Base-by-base conservation (phyloP, 2,329 filamentous ascomycete genomes). In the Fusarium veterinarium region DNA sequence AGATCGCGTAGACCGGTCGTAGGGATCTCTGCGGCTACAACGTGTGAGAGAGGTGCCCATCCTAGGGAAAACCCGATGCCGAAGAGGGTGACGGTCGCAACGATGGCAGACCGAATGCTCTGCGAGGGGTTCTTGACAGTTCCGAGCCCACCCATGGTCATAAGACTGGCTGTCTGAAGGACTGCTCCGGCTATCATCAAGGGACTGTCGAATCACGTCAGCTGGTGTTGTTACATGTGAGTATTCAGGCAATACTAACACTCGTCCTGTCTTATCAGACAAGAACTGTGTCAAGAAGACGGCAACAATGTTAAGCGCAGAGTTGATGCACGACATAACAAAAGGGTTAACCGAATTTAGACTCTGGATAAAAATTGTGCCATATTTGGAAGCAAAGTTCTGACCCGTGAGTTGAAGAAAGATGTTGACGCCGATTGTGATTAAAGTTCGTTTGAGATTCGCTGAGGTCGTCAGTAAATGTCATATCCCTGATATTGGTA, bases 111-210 rank as follows among this genome's bases (percentile, higher is more conserved):
- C 23, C 77, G 79, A 42, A 73, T 61, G 42, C 44, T 28, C 14
- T 68, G 56, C 1, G 69, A 72, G 3, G 75, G 61, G 13, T 71
- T 59, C 14, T 48, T 45, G 2, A 69, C 40, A 19, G 78, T 78
- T 19, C 81, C 82, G 14, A 83, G 72, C 4, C 77, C 81, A 30
- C 80, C 82, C 81, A 84, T 83, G 11, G 79, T 78, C 23, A 83
- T 74, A 5, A 82, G 72, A 8, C 74, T 73, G 9, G 64, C 65
- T 3, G 75, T 71, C 51, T 82, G 81, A 17, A 82, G 44, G 16
- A 64, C 48, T 1, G 76, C 75, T 5, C 80, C 78, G 17, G 77
- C 60, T 14, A 80, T 62, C 13, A 81, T 71, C 53, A 78, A 46
- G 14, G 69, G 63, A 11, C 76, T 61, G 65, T 33, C 72, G 70